Conservation (phyloP, 176 grass and related monocot species). For the Themeda triandra region DNA sequence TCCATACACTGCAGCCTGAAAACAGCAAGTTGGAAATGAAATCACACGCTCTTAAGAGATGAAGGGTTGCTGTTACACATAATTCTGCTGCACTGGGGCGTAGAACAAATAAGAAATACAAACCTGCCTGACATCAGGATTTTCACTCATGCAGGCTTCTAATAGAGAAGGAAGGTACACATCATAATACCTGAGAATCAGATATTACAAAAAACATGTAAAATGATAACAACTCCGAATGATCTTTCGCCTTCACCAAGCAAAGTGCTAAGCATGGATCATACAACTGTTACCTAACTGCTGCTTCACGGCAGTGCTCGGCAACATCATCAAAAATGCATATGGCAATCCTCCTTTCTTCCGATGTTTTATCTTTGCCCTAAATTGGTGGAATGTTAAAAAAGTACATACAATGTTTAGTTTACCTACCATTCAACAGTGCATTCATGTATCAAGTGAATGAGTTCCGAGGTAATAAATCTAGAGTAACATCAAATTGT, state of each 20-base stretch:
- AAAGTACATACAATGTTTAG: not conserved
- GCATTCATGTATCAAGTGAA: constrained; percentile 7
- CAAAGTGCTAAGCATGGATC: not conserved
- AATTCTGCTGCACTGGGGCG: not conserved
- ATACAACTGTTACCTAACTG: constrained; percentile 53
- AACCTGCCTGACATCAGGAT: constrained; percentile 79
- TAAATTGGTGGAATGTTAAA: constrained; percentile 30
- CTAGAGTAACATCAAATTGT: not conserved
- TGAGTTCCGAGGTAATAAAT: not conserved
- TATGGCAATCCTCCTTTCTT: constrained; percentile 72
- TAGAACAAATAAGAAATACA: constrained; percentile 26
- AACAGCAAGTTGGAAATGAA: constrained; percentile 22
- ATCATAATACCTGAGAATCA: constrained; percentile 65
- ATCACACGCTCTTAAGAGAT: not conserved
- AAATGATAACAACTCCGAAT: not conserved
- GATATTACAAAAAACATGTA: constrained; percentile 22
- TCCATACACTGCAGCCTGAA: constrained; percentile 78
- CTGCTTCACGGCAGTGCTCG: constrained; percentile 74
- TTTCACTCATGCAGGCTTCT: constrained; percentile 76
- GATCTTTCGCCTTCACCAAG: not conserved
- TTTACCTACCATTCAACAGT: not conserved
- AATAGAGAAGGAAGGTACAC: constrained; percentile 74
- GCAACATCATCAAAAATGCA: constrained; percentile 89
- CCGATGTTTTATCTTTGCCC: constrained; percentile 65
- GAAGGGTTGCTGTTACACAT: not conserved